These are phyloP conservation scores for Talaromyces rugulosus DNA, from an alignment of 2,329 filamentous ascomycete genomes.

Conservation along the genomic window DNA sequence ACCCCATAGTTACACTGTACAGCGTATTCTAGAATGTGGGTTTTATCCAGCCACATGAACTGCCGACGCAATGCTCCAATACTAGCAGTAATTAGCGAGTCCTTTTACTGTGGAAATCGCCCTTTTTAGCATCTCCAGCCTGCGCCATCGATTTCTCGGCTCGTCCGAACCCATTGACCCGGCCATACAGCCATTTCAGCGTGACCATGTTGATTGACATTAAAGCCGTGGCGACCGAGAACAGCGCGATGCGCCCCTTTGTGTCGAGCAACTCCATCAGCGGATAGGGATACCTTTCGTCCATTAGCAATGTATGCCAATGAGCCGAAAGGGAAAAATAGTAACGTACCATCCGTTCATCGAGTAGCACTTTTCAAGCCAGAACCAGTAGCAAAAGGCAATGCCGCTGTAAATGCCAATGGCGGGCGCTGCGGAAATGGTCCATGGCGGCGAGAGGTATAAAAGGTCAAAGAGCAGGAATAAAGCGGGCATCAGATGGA, in stretches of 20 bases:
- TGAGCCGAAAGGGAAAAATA: conserved; percentile 1
- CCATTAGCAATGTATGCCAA: too few relatives aligned
- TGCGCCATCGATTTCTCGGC: conserved; percentile 18
- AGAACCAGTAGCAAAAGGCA: conserved; percentile 60
- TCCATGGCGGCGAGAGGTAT: conserved; percentile 58
- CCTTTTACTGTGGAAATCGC: conserved; percentile 14
- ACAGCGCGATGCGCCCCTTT: conserved; percentile 63
- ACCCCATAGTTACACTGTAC: too few relatives aligned
- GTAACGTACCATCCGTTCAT: conserved; percentile 54
- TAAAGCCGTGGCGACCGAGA: conserved; percentile 62
- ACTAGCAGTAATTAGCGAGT: neutral
- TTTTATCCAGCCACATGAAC: too few relatives aligned
- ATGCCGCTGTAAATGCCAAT: conserved; percentile 47
- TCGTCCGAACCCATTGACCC: conserved; percentile 37
- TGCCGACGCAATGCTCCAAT: neutral
- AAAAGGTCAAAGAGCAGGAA: conserved; percentile 54
- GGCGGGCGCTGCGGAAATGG: conserved; percentile 50
- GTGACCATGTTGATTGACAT: conserved; percentile 68
- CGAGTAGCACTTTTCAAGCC: conserved; percentile 58
- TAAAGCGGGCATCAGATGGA: conserved; percentile 51
- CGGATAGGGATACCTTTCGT: conserved; percentile 74
- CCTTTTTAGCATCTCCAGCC: conserved; percentile 26
- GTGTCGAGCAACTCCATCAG: conserved; percentile 68
- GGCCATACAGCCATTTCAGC: conserved; percentile 67
- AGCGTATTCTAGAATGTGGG: too few relatives aligned